Base-by-base conservation (phyloP, 2,329 filamentous ascomycete genomes). In the Thelonectria olida region DNA sequence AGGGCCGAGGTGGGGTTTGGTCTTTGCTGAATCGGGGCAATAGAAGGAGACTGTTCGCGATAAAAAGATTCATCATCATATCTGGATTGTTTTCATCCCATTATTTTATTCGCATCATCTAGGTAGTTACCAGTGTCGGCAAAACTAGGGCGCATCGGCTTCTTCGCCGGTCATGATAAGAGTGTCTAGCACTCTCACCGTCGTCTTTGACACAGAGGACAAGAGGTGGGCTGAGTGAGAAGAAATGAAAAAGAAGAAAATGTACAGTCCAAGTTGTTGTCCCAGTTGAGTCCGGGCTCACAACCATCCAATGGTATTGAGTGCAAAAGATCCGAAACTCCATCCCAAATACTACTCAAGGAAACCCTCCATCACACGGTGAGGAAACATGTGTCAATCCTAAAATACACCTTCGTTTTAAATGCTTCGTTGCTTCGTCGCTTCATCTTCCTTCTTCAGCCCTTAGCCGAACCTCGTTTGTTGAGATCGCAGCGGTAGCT, bases 401-500 rank as follows among this genome's bases (percentile, higher is more conserved):
- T 9, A 22, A 42, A 22, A 10, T 22, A 12, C 17, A 12, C 22
- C 36, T 50, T 34, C 45, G 12, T 41, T 42, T 48, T 28, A 3
- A 17, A 28, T 25, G 6, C 12, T 17, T 22, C 17, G 6, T 41
- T 17, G 2, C 19, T 17, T 38, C 31, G 23, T 48, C 39, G 10
- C 39, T 28, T 48, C 31, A 39, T 57, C 28, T 23, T 52, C 28
- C 36, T 44, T 13, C 7, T 20, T 34, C 19, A 22, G 10, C 28
- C 42, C 25, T 55, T 27, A 71, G 27, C 48, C 54, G 15, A 45
- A 69, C 38, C 67, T 65, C n/a, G 47, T 49, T 38, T 70, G 70
- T 36, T 79, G 70, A 23, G 75, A 67, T 53, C 84, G 79, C 48
- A 87, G 72, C 3, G 87, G 86, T 60, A 88, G 73, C 69, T 85